phyloP scores from a whole-genome alignment of 2,329 filamentous ascomycete genomes.

The Hypoxylon sp. region DNA sequence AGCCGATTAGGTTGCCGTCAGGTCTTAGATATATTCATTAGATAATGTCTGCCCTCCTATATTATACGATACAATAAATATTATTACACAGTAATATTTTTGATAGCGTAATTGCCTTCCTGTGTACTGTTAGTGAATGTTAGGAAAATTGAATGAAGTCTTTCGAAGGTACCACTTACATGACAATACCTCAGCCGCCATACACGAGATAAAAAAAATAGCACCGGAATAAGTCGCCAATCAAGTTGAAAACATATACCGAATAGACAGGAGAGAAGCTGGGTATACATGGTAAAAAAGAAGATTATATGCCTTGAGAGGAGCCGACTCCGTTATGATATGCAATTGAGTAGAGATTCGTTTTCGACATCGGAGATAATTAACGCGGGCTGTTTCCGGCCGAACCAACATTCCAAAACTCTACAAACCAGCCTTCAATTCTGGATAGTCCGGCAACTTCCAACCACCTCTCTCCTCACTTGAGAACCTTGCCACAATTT shows the following conservation, averaged over 20 bases:
- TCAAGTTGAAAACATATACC: neutral
- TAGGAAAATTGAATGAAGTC: neutral
- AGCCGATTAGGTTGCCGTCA: neutral
- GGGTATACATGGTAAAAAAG: neutral
- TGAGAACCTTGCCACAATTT: constrained; percentile 32
- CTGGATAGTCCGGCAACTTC: constrained; percentile 47
- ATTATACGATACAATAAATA: neutral
- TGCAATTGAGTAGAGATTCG: constrained; percentile 17
- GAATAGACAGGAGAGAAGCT: neutral
- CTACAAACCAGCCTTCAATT: constrained; percentile 24
- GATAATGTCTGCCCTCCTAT: neutral
- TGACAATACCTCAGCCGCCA: neutral
- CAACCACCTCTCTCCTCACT: constrained; percentile 40
- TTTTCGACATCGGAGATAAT: neutral
- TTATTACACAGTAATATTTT: neutral
- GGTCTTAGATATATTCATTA: neutral
- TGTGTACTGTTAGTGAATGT: neutral
- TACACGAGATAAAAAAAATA: neutral
- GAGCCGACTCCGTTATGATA: neutral
- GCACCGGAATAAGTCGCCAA: neutral
- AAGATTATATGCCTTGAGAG: neutral
- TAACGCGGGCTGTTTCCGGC: too few species aligned
- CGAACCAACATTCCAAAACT: neutral
- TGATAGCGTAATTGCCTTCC: neutral
- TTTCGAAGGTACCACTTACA: neutral